phyloP scores from a whole-genome alignment of 768 basidiomycete species.

The Tulasnella sp. region DNA sequence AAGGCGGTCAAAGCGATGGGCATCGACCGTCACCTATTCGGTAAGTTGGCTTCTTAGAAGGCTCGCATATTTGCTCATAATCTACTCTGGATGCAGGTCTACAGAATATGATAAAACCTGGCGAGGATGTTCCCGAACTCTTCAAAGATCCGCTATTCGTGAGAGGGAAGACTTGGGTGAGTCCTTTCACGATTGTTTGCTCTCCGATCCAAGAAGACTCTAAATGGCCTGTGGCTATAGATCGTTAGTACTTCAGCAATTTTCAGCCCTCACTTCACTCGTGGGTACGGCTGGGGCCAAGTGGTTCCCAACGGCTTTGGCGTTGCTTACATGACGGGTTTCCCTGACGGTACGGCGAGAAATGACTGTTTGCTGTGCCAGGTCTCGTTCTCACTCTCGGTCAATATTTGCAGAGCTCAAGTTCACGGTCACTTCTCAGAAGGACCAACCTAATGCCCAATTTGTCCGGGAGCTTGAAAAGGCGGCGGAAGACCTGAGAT shows the following conservation, averaged over 20 bases:
- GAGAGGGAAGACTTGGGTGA: conserved; percentile 77
- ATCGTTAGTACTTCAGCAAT: conserved; percentile 83
- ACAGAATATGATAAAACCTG: conserved; percentile 64
- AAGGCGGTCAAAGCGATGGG: conserved; percentile 70
- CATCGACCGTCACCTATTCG: conserved; percentile 86
- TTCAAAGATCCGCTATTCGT: conserved; percentile 75
- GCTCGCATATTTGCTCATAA: background rate
- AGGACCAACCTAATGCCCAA: conserved; percentile 75
- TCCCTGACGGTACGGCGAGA: conserved; percentile 50
- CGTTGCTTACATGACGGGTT: conserved; percentile 90
- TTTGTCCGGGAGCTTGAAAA: conserved; percentile 70
- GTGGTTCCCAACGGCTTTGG: conserved; percentile 94
- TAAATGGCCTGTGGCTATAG: background rate
- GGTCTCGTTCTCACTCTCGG: background rate
- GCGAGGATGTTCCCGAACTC: conserved; percentile 67
- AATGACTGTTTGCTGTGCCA: background rate
- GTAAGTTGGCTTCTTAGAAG: conserved; percentile 47
- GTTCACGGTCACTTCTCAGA: conserved; percentile 86
- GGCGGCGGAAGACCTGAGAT: conserved; percentile 70
- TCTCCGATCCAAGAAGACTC: background rate
- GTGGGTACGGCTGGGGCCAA: conserved; percentile 91
- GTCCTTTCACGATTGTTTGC: background rate
- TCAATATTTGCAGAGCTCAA: conserved; percentile 51
- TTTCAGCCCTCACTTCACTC: conserved; percentile 77
- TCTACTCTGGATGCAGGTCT: conserved; percentile 54